Evolutionary conservation across 257 asterid genomes (phyloP).

Genomic region (Prunella vulgaris): DNA sequence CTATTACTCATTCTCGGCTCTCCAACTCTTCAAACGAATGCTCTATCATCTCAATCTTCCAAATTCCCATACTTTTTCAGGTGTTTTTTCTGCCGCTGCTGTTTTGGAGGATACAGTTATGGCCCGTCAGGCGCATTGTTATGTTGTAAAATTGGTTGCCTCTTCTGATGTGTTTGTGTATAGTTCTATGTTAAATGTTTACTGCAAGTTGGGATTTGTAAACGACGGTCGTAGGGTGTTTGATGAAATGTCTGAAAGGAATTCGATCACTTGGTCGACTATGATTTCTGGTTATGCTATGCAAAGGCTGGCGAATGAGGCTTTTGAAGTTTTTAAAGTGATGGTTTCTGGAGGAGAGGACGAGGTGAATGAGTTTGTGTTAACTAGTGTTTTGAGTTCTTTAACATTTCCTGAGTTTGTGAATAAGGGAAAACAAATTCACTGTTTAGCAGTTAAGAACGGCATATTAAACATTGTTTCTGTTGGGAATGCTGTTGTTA

Average conservation of each 20-base stretch:
- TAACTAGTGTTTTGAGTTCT: background rate
- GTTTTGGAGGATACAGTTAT: background rate
- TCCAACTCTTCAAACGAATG: background rate
- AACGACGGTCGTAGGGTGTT: background rate
- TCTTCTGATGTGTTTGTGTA: background rate
- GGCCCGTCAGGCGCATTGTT: background rate
- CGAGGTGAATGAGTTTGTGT: background rate
- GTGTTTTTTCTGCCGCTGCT: background rate
- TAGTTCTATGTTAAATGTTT: background rate
- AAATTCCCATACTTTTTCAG: background rate
- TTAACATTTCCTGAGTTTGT: background rate
- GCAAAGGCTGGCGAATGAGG: background rate
- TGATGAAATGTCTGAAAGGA: background rate
- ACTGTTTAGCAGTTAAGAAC: background rate
- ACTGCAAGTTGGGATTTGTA: background rate
- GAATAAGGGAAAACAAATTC: background rate
- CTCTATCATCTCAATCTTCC: background rate
- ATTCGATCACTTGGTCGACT: background rate
- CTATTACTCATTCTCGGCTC: background rate
- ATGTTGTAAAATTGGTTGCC: background rate
- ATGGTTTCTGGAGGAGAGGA: background rate
- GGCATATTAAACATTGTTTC: background rate
- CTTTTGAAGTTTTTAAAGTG: background rate
- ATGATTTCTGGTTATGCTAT: background rate
- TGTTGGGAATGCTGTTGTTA: background rate